Evolutionary conservation across 805 yeast species (phyloP), one percentile per base, ranked within the genome.

Genomic region (Saturnispora bothae): DNA sequence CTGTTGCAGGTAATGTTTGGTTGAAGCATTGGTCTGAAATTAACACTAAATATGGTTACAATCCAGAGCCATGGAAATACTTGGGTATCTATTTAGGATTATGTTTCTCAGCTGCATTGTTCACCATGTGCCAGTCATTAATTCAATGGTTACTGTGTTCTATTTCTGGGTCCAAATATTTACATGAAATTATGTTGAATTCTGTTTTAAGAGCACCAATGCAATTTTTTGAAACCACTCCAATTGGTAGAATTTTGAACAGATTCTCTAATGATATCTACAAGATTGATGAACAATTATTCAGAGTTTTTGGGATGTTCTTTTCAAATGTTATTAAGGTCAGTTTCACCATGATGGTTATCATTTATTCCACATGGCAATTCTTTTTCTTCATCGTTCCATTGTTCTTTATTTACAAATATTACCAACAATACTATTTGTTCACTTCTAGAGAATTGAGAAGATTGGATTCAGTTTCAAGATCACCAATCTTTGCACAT

Each of bases 1-100:
- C 77, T 41, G 89, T 84, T 36, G 62, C 63, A 32, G 77, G 86
- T 27, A 86, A 79, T 54, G 73, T 89, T 38, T 92, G 99, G 99
- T 72, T 92, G 51, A 92, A 92, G 58, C 84, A 84, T 58, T 92
- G 98, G 98, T 83, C 97, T 10, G 99, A 92, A 56, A 73, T 81
- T 17, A 92, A 89, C 54, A 69, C 88, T 3, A 61, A 57, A 31
- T 54, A 61, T 28, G 89, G 86, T 19, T 61, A 61, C 40, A 89
- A 89, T 55, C 94, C 95, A 2, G 56, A 76, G 42, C 74, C 82
- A n/a, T 63, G 63, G 38, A 73, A 60, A 51, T 92, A 86, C 50
- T 65, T 92, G 47, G 79, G 81, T 15, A 66, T 83, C 39, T 92
- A 89, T 55, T 72, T 82, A 43, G 65, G 68, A 9, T 64, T 89